A percentile compares a stretch with the other conserved stretches of the same genome.
These are phyloP conservation scores for Scheffersomyces stambukii DNA, from an alignment of 1,139 yeast genomes.

Conservation along the genomic window DNA sequence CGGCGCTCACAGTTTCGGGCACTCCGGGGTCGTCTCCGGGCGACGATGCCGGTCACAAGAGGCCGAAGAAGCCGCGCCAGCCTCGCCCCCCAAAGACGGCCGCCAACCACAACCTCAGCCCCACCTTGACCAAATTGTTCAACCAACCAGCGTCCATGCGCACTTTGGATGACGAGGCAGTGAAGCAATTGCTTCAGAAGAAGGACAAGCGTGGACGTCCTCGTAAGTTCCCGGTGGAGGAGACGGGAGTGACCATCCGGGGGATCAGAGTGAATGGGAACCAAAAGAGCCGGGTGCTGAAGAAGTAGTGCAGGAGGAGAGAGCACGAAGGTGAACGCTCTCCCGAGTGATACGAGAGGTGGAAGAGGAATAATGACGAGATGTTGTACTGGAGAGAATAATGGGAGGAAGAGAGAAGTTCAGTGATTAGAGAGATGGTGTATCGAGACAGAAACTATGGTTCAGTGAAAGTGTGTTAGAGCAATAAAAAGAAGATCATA, in stretches of 20 bases:
- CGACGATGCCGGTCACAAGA: constrained; percentile 1
- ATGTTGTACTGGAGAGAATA: no score
- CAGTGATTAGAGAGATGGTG: no score
- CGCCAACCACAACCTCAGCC: constrained; percentile 1
- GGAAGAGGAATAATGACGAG: constrained; percentile 1
- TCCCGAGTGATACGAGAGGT: neutral
- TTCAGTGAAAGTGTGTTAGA: no score
- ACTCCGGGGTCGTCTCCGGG: no score
- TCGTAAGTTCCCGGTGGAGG: constrained; percentile 47
- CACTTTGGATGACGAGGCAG: constrained; percentile 33
- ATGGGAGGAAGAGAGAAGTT: no score
- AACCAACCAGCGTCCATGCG: constrained; percentile 28
- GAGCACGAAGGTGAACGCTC: neutral
- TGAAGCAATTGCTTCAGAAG: constrained; percentile 34
- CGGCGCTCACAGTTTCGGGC: no score
- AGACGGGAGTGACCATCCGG: constrained; percentile 45
- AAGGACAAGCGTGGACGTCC: constrained; percentile 51
- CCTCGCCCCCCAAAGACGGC: no score
- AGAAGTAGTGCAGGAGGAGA: constrained; percentile 4
- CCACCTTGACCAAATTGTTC: constrained; percentile 14
- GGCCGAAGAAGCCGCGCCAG: no score
- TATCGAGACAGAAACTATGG: no score
- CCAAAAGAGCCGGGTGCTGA: constrained; percentile 13
- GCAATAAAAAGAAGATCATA: no score
- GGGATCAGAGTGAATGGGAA: constrained; percentile 45